Base-by-base conservation (phyloP, 108 stramenopile species). In the Nitzschia palea region DNA sequence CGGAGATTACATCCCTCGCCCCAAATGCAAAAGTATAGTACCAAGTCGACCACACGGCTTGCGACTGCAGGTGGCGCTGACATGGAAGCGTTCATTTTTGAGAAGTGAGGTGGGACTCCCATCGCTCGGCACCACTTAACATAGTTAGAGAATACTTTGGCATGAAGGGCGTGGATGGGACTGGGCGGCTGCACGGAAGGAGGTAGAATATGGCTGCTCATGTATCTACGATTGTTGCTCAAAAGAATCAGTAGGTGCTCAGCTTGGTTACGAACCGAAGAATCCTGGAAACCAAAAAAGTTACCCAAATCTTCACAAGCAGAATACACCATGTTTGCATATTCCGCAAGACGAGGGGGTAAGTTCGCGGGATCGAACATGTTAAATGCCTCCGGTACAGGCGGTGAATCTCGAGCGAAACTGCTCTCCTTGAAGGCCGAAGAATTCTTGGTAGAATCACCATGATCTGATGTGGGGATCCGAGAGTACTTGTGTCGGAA, bases 21-120 rank as follows among this genome's bases (percentile, higher is more conserved):
- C 98, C 98, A 99, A 53, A 99, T 83, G 67, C 94, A 96, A 62
- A 99, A 94, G 78, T 83, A 97, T 10, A 99, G 74, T 4, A 99
- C 93, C 35, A 99, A 66, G 77, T 99, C 96, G 10, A 93, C 89
- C 0, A 91, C 90, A 8, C 88, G 80, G 17, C 89, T 88, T 4
- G 88, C 90, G 0, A 90, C 92, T 1, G 88, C 87, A 40, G 90
- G 88, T 28, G 93, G 93, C 22, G 88, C 93, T 18, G 90, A 87
- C 87, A 95, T 91, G 47, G 88, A 78, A 2, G 84, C 64, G 43
- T 79, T 84, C 80, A 90, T 80, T 63, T 86, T 82, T 36, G 91
- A 90, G 67, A 98, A 98, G 64, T 91, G 71, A 23, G 97, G 97
- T 2, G 83, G 74, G 0, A 93, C 86, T 17, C 93, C 89, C 85